Evolutionary conservation across 2,329 filamentous ascomycete species (phyloP), one percentile per base, ranked within the genome.

Genomic region (Fusarium kyushuense): DNA sequence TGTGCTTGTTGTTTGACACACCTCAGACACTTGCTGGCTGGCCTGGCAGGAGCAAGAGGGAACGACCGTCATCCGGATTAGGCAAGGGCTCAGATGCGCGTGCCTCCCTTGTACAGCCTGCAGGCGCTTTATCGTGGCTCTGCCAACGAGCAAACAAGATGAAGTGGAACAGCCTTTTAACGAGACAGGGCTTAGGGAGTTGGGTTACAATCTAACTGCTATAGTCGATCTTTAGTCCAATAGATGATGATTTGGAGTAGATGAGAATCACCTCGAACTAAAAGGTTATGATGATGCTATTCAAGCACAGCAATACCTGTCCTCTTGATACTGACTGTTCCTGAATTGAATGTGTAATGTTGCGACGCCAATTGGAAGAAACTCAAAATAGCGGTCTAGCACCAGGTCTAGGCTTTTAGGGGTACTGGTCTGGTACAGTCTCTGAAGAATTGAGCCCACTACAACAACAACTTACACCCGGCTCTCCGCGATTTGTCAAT

Each of bases 321-420:
- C 33, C 43, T 42, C 12, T 30, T 45, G 19, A 14, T 13, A 32
- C 30, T 16, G 35, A 27, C 46, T 38, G 38, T 49, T 53, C 45
- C 16, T 47, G 45, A 43, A 19, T 23, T 49, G 58, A 71, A 64
- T 73, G 68, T 67, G 72, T 75, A 77, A 76, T 76, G 58, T 69
- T 72, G 56, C 58, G 55, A 68, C 67, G 72, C 75, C 75, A 76
- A 77, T 77, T 77, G 75, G 75, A 76, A 76, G 75, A 73, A 73
- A 53, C 36, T 25, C 46, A 69, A 74, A 72, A 70, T 67, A 58
- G 72, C 72, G 72, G 72, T 74, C 72, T 74, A 71, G 62, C 29
- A 59, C 58, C 29, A 55, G 35, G 43, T 48, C 52, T 59, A 42
- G 62, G 13, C 54, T 63, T 42, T 61, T 65, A 38, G 33, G 47